Base-by-base conservation (phyloP, 495 filamentous ascomycete genomes). In the Xylaria longipes region DNA sequence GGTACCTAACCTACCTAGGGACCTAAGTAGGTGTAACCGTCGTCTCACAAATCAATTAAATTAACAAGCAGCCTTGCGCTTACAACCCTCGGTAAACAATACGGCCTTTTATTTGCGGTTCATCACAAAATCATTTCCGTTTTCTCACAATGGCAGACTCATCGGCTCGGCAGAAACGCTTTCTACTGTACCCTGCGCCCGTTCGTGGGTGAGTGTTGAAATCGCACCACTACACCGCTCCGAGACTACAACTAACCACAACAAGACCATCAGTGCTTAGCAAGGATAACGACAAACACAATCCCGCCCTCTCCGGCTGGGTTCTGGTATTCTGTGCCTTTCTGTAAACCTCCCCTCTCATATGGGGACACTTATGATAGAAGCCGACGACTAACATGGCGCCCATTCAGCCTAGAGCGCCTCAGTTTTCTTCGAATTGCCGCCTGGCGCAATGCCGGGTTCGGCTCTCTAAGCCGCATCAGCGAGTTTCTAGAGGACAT, bases 401-500 rank as follows among this genome's bases (percentile, higher is more conserved):
- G 37, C 22, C 57, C 43, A 5, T 43, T 27, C 69, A 82, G 80
- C 20, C 74, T 82, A 74, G 81, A 82, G 65, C 78, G 73, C 65
- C 62, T 81, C 39, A 71, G 79, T 17, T 79, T 78, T 57, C 14
- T 82, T 11, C 72, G 79, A 37, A 68, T 75, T 27, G 20, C 61
- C 1, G 69, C 78, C 56, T 97, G 92, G 91, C 82, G 78, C 68
- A 93, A 93, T 80, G 92, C 92, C 31, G 90, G 90, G 6, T 94
- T 97, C 71, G 81, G 78, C 58, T 75, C 82, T 6, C 84, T 96
- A 17, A 85, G 88, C 31, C 77, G 87, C 29, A 82, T 93, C 27
- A 72, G 75, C 22, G 75, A 79, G 12, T 80, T 89, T 48, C 85
- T 97, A 17, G 83, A 89, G 46, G 77, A 84, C 17, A 90, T 91